Evolutionary conservation across 2,329 filamentous ascomycete species (phyloP).

Genomic region (Alternaria infectoria): DNA sequence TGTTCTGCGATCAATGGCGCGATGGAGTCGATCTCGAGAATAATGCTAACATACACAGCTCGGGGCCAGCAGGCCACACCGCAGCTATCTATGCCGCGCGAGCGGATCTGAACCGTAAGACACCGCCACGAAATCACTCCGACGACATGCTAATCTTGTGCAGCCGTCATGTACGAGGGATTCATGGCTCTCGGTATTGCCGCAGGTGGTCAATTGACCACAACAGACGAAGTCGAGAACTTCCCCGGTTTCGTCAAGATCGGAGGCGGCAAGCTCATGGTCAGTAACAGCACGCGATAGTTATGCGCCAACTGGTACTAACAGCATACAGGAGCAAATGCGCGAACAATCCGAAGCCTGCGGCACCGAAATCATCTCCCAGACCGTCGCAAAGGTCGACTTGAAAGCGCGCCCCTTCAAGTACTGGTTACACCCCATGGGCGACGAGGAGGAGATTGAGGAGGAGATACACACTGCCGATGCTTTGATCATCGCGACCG

Average conservation of each 20-base stretch:
- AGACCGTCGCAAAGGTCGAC: conserved; percentile 90
- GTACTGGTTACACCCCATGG: conserved; percentile 75
- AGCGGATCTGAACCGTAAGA: conserved; percentile 84
- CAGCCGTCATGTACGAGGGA: conserved; percentile 91
- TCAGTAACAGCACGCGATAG: conserved; percentile 41
- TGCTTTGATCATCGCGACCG: conserved; percentile 91
- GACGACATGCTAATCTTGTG: conserved; percentile 25
- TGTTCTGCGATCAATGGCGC: conserved; percentile 19
- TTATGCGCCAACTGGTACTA: conserved; percentile 4
- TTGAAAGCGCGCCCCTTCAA: conserved; percentile 84
- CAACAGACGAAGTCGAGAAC: conserved; percentile 98
- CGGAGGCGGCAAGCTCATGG: conserved; percentile 87
- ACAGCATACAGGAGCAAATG: conserved; percentile 74
- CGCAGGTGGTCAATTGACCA: conserved; percentile 94
- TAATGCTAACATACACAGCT: conserved; percentile 62
- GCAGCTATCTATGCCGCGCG: conserved; percentile 95
- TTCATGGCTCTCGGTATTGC: conserved; percentile 98
- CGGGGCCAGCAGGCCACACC: conserved; percentile 95
- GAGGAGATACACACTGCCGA: conserved; percentile 82
- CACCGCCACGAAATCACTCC: too few relatives aligned
- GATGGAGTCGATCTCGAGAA: conserved; percentile 20
- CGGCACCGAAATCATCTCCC: conserved; percentile 89
- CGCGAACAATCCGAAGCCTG: conserved; percentile 87
- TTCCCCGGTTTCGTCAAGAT: conserved; percentile 94
- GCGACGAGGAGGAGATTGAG: conserved; percentile 77